These are phyloP conservation scores for Jaapia argillacea DNA, from an alignment of 768 basidiomycete genomes.

Conservation along the genomic window DNA sequence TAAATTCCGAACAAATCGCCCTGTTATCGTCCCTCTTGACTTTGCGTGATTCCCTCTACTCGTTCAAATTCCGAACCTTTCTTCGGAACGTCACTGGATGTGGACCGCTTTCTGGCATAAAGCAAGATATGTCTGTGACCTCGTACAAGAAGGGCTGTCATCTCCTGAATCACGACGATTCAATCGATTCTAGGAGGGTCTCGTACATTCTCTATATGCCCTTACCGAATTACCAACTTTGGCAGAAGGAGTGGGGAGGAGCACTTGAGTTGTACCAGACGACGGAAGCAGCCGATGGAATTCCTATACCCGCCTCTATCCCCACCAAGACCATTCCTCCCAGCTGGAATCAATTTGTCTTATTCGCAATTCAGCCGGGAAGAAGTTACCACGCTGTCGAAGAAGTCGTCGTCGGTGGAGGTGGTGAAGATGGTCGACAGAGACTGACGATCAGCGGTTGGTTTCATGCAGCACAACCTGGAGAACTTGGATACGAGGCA, in stretches of 20 bases:
- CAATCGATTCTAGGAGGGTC: conserved; percentile 87
- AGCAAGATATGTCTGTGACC: conserved; percentile 94
- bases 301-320: conserved; percentile 55
- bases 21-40: conserved; percentile 71
- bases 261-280: conserved; percentile 90
- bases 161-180: conserved; percentile 96
- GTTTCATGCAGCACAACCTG: conserved; percentile 90
- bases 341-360: conserved; percentile 83
- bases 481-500: conserved; percentile 76
- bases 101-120: conserved; percentile 80
- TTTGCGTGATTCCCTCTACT: conserved; percentile 90
- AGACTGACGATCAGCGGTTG: conserved; percentile 90
- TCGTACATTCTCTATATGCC: conserved; percentile 98
- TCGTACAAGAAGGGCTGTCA: conserved; percentile 88
- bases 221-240: conserved; percentile 56
- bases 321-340: conserved; percentile 66
- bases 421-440: conserved; percentile 55
- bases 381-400: conserved; percentile 94
- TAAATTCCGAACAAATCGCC: conserved; percentile 65
- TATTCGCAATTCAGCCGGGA: conserved; percentile 91
- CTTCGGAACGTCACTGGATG: conserved; percentile 85
- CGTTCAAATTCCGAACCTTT: conserved; percentile 69
- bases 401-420: conserved; percentile 83
- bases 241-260: conserved; percentile 89
- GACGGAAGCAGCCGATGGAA: conserved; percentile 40